These are phyloP conservation scores for Trichoderma sp. DNA, from an alignment of 2,329 filamentous ascomycete genomes.

Conservation along the genomic window DNA sequence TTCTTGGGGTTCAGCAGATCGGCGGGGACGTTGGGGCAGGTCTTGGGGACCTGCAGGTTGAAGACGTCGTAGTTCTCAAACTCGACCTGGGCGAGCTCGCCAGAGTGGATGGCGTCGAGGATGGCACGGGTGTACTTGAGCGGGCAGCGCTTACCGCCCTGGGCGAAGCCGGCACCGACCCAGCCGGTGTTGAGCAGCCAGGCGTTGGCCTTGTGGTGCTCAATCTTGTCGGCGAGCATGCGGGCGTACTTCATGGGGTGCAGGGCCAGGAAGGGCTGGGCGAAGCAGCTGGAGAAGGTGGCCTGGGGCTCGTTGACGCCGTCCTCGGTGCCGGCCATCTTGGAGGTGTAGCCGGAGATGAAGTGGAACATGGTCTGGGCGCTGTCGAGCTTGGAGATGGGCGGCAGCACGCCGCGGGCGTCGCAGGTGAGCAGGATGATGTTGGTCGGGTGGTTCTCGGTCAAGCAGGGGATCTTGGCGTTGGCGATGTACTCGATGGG, in stretches of 20 bases:
- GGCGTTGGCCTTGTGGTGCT: conserved; percentile 90
- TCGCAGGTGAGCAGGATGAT: conserved; percentile 98
- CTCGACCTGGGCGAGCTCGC: conserved; percentile 88
- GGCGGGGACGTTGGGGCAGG: conserved; percentile 82
- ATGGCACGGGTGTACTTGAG: conserved; percentile 99
- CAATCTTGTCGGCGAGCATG: conserved; percentile 99
- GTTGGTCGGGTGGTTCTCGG: conserved; percentile 86
- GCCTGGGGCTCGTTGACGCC: conserved; percentile 96
- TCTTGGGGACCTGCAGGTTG: conserved; percentile 94
- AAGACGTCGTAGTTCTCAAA: conserved; percentile 96
- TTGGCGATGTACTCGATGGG: conserved; percentile 99
- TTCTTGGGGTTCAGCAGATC: conserved; percentile 94
- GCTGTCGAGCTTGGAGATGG: conserved; percentile 93
- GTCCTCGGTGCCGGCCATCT: conserved; percentile 99
- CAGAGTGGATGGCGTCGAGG: conserved; percentile 95
- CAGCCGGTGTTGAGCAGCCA: conserved; percentile 99
- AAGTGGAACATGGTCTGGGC: conserved; percentile 99
- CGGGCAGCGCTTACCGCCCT: conserved; percentile 94
- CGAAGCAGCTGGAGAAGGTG: conserved; percentile 99
- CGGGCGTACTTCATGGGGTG: conserved; percentile 99
- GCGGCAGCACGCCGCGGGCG: conserved; percentile 92
- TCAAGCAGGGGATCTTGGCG: conserved; percentile 96
- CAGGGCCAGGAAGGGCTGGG: conserved; percentile 96
- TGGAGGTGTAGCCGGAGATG: conserved; percentile 99
- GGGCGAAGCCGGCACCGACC: conserved; percentile 88